Base-by-base conservation (phyloP, 345 rosid species). In the Salix arbutifolia region DNA sequence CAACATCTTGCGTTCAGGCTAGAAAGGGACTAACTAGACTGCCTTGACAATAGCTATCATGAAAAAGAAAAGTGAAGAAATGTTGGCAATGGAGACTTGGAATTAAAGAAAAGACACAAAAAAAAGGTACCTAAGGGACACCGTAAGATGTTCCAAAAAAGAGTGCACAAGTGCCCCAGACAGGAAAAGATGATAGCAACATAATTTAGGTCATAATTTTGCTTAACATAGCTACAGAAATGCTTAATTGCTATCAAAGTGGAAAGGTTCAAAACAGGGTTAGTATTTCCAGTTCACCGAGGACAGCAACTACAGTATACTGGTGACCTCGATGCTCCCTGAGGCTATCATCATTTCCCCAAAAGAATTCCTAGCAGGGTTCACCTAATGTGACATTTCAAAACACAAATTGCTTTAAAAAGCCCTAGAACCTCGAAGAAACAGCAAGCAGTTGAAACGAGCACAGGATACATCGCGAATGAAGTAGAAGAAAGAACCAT, bases 351-450 rank as follows among this genome's bases (percentile, higher is more conserved):
- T 19, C 37, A n/a, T 50, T 71, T 77, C 14, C 28, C 76, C 16
- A 11, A 5, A 40, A 65, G 18, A 25, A 12, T 66, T 58, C 18
- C 28, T 23, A n/a, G 17, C 67, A 73, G 61, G 18, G 23, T 65
- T 53, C 48, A n/a, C 60, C 66, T n/a, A 65, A 52, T 28, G 25
- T 17, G 42, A 18, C 16, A 16, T 78, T 66, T 67, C 19, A 19
- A 65, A 71, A 17, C 33, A 46, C 19, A 42, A 76, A 69, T 46
- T 69, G 33, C 37, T 28, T 14, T 3, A 70, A 21, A 17, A 61
- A 74, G 69, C 77, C 73, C 71, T 53, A 70, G 21, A 68, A 19
- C 12, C 25, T 38, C 6, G 17, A 74, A 64, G 19, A 23, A 76
- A 70, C 26, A 23, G 5, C 30, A 68, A 69, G 16, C 50, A 71